Conservation (phyloP, 2,329 filamentous ascomycete genomes). For the Rutstroemia sp. region DNA sequence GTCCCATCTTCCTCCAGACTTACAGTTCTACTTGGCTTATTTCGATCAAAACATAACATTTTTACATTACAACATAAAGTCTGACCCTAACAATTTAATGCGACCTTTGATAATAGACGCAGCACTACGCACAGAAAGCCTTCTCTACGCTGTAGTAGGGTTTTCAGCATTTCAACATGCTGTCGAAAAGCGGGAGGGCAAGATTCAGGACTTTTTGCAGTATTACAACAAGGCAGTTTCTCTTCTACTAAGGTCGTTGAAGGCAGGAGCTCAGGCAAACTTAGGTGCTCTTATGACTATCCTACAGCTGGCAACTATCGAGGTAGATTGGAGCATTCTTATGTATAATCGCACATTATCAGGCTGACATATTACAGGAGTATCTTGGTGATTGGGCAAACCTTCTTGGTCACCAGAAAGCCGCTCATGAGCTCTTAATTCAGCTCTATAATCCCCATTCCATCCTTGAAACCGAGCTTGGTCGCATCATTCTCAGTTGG, state of each 20-base stretch:
- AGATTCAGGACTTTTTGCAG: slow-evolving; percentile 72
- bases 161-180: slow-evolving; percentile 86
- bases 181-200: slow-evolving; percentile 60
- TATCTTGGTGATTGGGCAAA: slow-evolving; percentile 95
- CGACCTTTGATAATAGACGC: slow-evolving; percentile 61
- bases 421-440: slow-evolving; percentile 73
- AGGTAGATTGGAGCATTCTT: slow-evolving; percentile 48
- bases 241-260: slow-evolving; percentile 63
- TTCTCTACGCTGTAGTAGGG: slow-evolving; percentile 79
- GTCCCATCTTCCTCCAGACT: slow-evolving; percentile 56
- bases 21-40: slow-evolving; percentile 73
- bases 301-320: slow-evolving; percentile 84
- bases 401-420: slow-evolving; percentile 84
- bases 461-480: slow-evolving; percentile 61
- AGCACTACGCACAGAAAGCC: slow-evolving; percentile 69
- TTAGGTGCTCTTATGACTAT: slow-evolving; percentile 78
- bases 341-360: not conserved
- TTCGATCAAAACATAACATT: slow-evolving; percentile 70
- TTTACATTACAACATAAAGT: slow-evolving; percentile 75
- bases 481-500: slow-evolving; percentile 75
- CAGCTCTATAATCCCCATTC: slow-evolving; percentile 71
- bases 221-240: slow-evolving; percentile 89
- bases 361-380: slow-evolving; percentile 50
- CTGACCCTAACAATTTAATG: slow-evolving; percentile 67
- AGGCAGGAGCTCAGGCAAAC: slow-evolving; percentile 61